Conservation (phyloP, 2,329 filamentous ascomycete species). For the Aspergillus pseudoterreus region DNA sequence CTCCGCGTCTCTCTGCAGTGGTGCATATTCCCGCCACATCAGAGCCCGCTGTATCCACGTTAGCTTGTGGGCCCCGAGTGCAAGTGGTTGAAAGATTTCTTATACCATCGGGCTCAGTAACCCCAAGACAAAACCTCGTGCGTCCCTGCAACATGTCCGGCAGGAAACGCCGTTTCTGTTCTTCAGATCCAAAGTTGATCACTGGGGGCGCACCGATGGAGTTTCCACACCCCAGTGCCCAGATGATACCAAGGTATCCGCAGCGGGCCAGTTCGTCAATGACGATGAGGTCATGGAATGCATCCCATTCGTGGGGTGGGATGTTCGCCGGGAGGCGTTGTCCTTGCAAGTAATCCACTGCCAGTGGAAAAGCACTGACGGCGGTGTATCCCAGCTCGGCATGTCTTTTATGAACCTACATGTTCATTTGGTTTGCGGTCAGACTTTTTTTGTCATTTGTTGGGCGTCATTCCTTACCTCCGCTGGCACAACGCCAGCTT, state of each 20-base stretch:
- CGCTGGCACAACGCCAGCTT: slow-evolving; percentile 18
- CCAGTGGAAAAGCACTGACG: slow-evolving; percentile 16
- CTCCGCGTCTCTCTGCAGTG: slow-evolving; percentile 48
- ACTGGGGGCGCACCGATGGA: slow-evolving; percentile 31
- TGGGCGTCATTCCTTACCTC: slow-evolving; percentile 16
- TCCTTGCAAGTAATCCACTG: slow-evolving; percentile 13
- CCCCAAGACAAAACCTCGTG: slow-evolving; percentile 58
- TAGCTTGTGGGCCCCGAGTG: too few relatives aligned
- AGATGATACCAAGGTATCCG: slow-evolving; percentile 29
- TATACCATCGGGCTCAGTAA: slow-evolving; percentile 45
- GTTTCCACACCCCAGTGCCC: slow-evolving; percentile 30
- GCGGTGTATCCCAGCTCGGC: slow-evolving; percentile 20
- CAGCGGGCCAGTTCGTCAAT: slow-evolving; percentile 37
- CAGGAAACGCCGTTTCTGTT: slow-evolving; percentile 46
- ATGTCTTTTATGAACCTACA: slow-evolving; percentile 15
- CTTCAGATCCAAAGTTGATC: slow-evolving; percentile 26
- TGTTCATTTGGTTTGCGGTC: neutral
- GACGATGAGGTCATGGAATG: slow-evolving; percentile 36
- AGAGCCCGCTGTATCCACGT: slow-evolving; percentile 41
- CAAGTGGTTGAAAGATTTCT: neutral
- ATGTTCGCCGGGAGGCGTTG: slow-evolving; percentile 27
- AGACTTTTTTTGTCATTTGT: neutral
- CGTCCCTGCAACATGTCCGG: slow-evolving; percentile 55
- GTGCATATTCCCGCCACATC: slow-evolving; percentile 59
- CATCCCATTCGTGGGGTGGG: slow-evolving; percentile 30